Evolutionary conservation across 768 basidiomycete genomes (phyloP), one percentile per base, ranked within the genome.

Genomic region (Mycena leptocephala): DNA sequence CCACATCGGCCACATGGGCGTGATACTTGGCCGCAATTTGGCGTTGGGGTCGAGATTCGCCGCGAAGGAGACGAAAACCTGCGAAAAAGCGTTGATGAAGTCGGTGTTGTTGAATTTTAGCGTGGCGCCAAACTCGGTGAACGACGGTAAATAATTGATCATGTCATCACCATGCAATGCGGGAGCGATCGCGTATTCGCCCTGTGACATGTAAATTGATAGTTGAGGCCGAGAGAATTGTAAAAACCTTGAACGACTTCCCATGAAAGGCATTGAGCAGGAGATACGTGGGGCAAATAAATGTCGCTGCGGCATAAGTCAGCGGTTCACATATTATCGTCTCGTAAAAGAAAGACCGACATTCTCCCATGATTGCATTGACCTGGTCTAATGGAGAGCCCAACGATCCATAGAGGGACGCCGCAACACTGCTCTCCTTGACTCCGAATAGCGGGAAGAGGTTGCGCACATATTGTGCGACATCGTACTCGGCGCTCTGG

Each of bases 11-110:
- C 78, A 80, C 56, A 22, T 13, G 0, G 78, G 76, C 4, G 78
- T 62, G 30, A 78, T 69, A 24, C 51, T 78, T 3, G n/a, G 28
- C 35, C 61, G 63, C 37, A 59, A 11, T 48, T 82, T 80, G 37
- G 79, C 79, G 65, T 86, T 78, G 32, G 79, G 75, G 73, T 80
- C 59, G 48, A 78, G 69, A 37, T 75, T 79, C 43, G 41, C 76
- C n/a, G 76, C 76, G 59, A 81, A 70, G 6, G 81, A 72, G 66
- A 82, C 59, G 76, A 85, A 84, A 0, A 81, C 77, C 33, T 83
- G 67, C 5, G 70, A 61, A 63, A 86, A 85, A 0, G 84, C 81
- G 1, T 66, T 78, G 48, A 79, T 70, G 77, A 86, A 84, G 7
- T 37, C 82, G 74, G 24, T 73, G 75, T 79, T 78, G 69, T 78